Base-by-base conservation (phyloP, 306 rosid species). In the Fragaria iinumae region DNA sequence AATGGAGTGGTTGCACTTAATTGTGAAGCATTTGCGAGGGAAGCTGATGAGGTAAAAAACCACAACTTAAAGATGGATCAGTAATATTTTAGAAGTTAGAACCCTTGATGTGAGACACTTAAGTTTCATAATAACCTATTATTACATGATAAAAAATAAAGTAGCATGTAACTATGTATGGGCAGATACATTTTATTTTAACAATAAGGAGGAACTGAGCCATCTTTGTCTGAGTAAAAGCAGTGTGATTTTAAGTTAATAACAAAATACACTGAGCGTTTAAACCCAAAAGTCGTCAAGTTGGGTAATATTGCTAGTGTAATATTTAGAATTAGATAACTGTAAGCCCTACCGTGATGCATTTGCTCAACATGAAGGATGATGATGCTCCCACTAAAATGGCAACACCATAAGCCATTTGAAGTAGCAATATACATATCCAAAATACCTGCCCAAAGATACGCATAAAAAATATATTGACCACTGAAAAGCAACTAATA, bases 401-500 rank as follows among this genome's bases (percentile, higher is more conserved):
- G 67, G 99, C 93, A 50, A 84, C 86, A 45, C 87, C 81, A 74
- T 95, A 95, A 73, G 97, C 97, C 77, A 91, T 79, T 89, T 90
- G 89, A 83, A 95, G 97, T 76, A 95, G 93, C 13, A 81, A 74
- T 73, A 95, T 93, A 75, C 99, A 95, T 79, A 78, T 88, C 97
- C 99, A 95, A 79, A 95, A 95, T 44, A 92, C 97, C 97, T 95
- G 89, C 44, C 73, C 84, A 83, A 82, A 23, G 71, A 53, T 52
- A 88, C 79, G 29, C 47, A 77, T 49, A 56, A 44, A 14, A 73
- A 17, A 21, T 18, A 34, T 72, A n/a, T 43, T 48, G 36, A 41
- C 44, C 44, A 69, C 48, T 71, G n/a, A 25, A 75, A 81, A 76
- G 62, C 57, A 47, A 59, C 44, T n/a, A 49, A 6, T 38, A 79